phyloP scores from a whole-genome alignment of 768 basidiomycete species.

The Amanita pallidorosea region DNA sequence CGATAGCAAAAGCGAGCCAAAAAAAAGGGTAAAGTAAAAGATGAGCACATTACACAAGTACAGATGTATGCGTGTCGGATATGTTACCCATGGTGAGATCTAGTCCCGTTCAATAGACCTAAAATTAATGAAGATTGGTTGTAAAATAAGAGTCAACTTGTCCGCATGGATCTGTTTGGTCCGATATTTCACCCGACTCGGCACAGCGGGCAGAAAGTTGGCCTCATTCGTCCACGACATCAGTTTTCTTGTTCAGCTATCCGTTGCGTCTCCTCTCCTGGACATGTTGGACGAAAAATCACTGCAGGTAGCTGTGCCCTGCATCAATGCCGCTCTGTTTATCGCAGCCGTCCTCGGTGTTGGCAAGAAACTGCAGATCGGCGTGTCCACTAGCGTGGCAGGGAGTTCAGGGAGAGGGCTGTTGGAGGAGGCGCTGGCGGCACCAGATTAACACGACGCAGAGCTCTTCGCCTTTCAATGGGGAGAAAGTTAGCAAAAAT shows the following conservation, averaged over 20 bases:
- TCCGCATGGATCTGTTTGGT: too few species aligned
- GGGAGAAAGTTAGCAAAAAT: not conserved
- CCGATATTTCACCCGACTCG: too few species aligned
- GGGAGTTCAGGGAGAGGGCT: slow-evolving; percentile 6
- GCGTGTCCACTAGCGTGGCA: not conserved
- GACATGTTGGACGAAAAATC: slow-evolving; percentile 11
- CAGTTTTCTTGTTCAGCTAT: slow-evolving; percentile 32
- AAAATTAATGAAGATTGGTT: not conserved
- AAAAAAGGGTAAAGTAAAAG: not conserved
- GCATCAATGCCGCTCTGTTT: not conserved
- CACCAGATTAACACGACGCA: slow-evolving; percentile 22
- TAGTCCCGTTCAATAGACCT: not conserved
- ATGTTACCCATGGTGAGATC: not conserved
- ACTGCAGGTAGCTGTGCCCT: not conserved
- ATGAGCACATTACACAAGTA: slow-evolving; percentile 2
- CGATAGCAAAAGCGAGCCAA: not conserved
- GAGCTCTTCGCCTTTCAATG: slow-evolving; percentile 27
- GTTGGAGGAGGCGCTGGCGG: slow-evolving; percentile 16
- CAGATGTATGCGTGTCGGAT: not conserved
- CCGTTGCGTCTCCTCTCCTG: slow-evolving; percentile 16
- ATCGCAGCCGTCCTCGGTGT: not conserved
- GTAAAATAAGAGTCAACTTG: not conserved
- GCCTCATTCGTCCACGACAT: not conserved
- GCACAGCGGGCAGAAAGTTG: too few species aligned
- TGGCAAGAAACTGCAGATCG: not conserved